These are phyloP conservation scores for Termitomyces sp. DNA, from an alignment of 768 basidiomycete genomes.

Conservation along the genomic window DNA sequence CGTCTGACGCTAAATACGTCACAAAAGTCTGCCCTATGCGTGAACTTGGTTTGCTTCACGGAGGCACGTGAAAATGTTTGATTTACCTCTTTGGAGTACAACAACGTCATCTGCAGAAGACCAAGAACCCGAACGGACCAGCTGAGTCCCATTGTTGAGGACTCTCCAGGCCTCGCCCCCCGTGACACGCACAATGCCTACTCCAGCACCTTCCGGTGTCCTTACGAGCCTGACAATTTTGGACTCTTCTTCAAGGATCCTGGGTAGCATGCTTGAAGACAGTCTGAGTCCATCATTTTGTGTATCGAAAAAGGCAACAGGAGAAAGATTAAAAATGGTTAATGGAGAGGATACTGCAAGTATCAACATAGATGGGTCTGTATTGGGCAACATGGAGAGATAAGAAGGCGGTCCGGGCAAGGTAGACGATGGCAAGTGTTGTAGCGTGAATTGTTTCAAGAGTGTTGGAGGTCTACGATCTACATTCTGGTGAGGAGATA, in stretches of 20 bases:
- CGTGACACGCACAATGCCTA: conserved; percentile 55
- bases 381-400: conserved; percentile 48
- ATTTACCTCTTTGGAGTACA: conserved; percentile 60
- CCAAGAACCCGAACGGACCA: conserved; percentile 50
- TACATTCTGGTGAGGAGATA: conserved; percentile 55
- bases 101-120: conserved; percentile 57
- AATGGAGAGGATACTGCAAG: conserved; percentile 67
- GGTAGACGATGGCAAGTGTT: conserved; percentile 50
- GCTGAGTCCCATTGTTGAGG: conserved; percentile 36
- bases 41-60: not conserved
- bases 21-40: conserved; percentile 45
- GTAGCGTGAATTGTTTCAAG: conserved; percentile 66
- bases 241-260: conserved; percentile 39
- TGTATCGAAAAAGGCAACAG: conserved; percentile 56
- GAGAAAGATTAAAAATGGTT: conserved; percentile 51
- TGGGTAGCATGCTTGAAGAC: conserved; percentile 32
- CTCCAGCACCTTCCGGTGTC: conserved; percentile 73
- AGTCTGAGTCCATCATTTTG: conserved; percentile 45
- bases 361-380: conserved; percentile 36
- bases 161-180: conserved; percentile 65
- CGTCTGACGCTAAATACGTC: conserved; percentile 47
- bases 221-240: conserved; percentile 60
- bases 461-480: conserved; percentile 85
- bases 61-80: not conserved
- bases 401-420: conserved; percentile 43